Evolutionary conservation across 2,329 filamentous ascomycete species (phyloP), one percentile per base, ranked within the genome.

Genomic region (Colletotrichum euphorbiae): DNA sequence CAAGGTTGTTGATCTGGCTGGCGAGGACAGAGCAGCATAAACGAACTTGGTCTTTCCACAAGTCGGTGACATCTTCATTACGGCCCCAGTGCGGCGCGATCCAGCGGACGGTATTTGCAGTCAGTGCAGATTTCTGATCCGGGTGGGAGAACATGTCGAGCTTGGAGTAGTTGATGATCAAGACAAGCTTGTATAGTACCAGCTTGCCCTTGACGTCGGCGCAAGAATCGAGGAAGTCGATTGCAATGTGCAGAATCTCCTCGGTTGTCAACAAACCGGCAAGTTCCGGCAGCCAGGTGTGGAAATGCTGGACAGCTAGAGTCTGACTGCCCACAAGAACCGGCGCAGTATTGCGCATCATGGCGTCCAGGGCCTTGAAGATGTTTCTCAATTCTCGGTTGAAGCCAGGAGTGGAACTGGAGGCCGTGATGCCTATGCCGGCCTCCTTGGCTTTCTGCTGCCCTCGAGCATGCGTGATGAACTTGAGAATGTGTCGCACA

Each of bases 281-380:
- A 9, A 99, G 87, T 76, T 98, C 95, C 0, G 96, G 95, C n/a
- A 99, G 83, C 96, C 96, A 99, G 0, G 93, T 92, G 76, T 98
- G 95, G 77, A 98, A 97, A 77, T 98, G 93, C 78, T 99, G 96
- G 12, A 98, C 94, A 2, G 97, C 90, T 56, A 99, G 83, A 0
- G 96, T 98, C 80, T 99, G 97, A 71, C 93, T 98, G 38, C 96
- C 96, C 13, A 98, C 92, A 24, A 98, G 83, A 17, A 94, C 90
- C 0, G 96, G 92, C 2, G 93, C 92, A 2, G 90, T 85, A 77
- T 93, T 97, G 69, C 90, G 89, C 93, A 99, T 98, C 80, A 99
- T 88, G 15, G 87, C 85, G 79, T 98, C 94, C 24, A 99, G 84
- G 1, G 93, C 92, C 76, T 94, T 94, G 83, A 98, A 98, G 42